Evolutionary conservation across 179 eudicot genomes (phyloP).

Genomic region (Spinacia oleracea): DNA sequence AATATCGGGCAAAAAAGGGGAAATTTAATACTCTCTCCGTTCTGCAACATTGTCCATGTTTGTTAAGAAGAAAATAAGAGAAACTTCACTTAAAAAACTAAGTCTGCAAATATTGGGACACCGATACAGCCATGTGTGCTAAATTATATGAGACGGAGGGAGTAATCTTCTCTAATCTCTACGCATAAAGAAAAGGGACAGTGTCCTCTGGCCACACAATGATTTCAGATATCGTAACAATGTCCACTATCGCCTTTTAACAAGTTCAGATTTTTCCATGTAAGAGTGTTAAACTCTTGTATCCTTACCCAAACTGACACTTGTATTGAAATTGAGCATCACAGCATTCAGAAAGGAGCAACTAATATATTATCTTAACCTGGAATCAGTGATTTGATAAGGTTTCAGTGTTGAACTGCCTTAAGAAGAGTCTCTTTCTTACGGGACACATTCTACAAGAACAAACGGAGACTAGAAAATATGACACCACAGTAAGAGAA

Average conservation of each 20-base stretch:
- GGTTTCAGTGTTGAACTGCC: not conserved
- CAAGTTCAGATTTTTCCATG: not conserved
- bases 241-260: not conserved
- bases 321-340: not conserved
- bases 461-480: not conserved
- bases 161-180: not conserved
- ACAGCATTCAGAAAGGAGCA: not conserved
- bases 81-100: not conserved
- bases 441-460: not conserved
- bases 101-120: not conserved
- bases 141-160: not conserved
- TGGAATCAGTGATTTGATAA: not conserved
- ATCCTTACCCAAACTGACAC: not conserved
- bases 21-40: not conserved
- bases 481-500: not conserved
- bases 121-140: no score
- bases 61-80: not conserved
- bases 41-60: not conserved
- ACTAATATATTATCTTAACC: not conserved
- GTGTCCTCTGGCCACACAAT: not conserved
- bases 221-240: not conserved
- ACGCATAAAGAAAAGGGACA: not conserved
- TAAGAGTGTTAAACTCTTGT: not conserved
- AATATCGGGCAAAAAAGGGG: not conserved
- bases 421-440: not conserved